Evolutionary conservation across 805 yeast genomes (phyloP), one percentile per base, ranked within the genome.

Genomic region (Sugiyamaella valdiviana): DNA sequence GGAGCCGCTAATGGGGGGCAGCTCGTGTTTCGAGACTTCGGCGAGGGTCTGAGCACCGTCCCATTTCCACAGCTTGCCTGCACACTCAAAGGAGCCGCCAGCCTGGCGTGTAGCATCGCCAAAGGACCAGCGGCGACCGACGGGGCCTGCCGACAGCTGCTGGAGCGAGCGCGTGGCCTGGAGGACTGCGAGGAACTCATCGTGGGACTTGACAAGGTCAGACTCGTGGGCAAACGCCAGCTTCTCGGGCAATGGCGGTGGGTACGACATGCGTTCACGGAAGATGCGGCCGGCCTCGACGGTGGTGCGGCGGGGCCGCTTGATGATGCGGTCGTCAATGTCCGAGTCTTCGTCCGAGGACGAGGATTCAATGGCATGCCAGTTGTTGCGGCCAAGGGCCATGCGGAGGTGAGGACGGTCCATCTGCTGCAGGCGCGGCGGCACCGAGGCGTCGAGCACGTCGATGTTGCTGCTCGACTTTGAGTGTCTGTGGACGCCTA

Each of bases 81-180:
- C 70, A 46, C 62, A 64, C 46, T 66, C 72, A 48, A 68, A 67
- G 38, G 60, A 64, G 7, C 68, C 70, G 20, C 68, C 70, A 16
- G 44, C 20, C 16, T 47, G 45, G 10, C 49, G 40, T 10, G n/a
- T n/a, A 4, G 32, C 32, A 26, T 26, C 32, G 14, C 7, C 32
- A 6, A 26, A 26, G 7, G 53, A 52, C 62, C 61, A 50, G 24
- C 51, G 36, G 46, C 59, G 37, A 50, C 69, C 51, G 44, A 43
- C 49, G 10, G 44, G 44, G 15, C 60, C 60, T 7, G 66, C 61
- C 6, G 71, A 64, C 26, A 70, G 53, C 51, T 65, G 68, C 59
- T 70, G 74, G 40, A 70, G 58, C 21, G 71, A 65, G 19, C 71
- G 58, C 19, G 73, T 66, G 23, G 74, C 75, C 50, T 67, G 69